Evolutionary conservation across 805 yeast genomes (phyloP), one percentile per base, ranked within the genome.

Genomic region (Candida michaelii): DNA sequence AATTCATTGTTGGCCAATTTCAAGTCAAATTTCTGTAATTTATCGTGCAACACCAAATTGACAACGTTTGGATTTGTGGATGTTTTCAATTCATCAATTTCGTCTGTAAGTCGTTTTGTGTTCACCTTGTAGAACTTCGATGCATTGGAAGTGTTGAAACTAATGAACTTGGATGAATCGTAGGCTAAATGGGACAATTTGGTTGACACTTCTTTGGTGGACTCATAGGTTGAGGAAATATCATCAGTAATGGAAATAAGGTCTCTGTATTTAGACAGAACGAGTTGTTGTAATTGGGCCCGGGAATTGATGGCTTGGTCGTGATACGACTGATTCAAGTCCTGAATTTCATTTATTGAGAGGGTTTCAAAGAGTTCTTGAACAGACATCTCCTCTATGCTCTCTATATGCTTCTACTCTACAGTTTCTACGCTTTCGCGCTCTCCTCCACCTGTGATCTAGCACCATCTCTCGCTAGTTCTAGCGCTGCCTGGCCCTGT

Each of bases 211-310:
- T 18, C 33, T 6, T 47, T 46, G 7, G 69, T 54, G 14, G 50
- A 37, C 1, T 41, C 30, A 46, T 59, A 56, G 64, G 67, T 66
- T 9, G 44, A 50, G 27, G 62, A 65, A 19, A 70, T 69, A 41
- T 66, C 71, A 44, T 69, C 73, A n/a, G 74, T 71, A 11, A 70
- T 69, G 34, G 61, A 57, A 35, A 70, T 68, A 52, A 70, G 59
- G 51, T 69, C 74, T 35, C 76, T 53, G 54, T 70, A 70, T 40
- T 70, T 70, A 71, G 15, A 70, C 75, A 36, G 29, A 7, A 25
- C 29, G n/a, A 70, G 55, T 4, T 49, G 41, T 43, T 69, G 74
- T 12, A 70, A 51, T 31, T 68, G 64, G 9, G 50, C 27, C 43
- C 61, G 62, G 43, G 73, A 66, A 11, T 47, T 36, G 4, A 44